Conservation (phyloP, 371 early-diverging fungal species). For the Mortierella sp. region DNA sequence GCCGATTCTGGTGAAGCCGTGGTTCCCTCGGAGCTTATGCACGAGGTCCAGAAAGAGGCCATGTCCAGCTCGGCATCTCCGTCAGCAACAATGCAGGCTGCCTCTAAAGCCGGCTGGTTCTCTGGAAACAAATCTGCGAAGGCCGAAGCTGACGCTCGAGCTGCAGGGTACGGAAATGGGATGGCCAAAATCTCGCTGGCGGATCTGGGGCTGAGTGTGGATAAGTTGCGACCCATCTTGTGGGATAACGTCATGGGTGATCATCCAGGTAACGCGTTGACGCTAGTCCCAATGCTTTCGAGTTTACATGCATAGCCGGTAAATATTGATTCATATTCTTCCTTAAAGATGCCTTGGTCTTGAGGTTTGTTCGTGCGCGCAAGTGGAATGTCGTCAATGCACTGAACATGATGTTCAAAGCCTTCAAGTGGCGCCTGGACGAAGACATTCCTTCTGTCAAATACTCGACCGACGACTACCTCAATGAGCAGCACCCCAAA, state of each 20-base stretch:
- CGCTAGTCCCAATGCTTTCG: no score
- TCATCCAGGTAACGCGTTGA: constrained; percentile 36
- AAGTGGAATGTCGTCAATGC: constrained; percentile 76
- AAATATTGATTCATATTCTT: no score
- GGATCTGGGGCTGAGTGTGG: constrained; percentile 39
- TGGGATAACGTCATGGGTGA: constrained; percentile 50
- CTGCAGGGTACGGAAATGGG: constrained; percentile 29
- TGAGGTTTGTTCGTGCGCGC: constrained; percentile 78
- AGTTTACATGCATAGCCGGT: no score
- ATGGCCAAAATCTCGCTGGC: constrained; percentile 41
- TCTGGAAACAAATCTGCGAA: constrained; percentile 24
- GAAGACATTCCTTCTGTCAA: constrained; percentile 62
- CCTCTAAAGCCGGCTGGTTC: constrained; percentile 43
- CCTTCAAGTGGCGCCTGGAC: constrained; percentile 71
- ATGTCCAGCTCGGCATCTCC: constrained; percentile 2
- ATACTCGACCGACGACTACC: constrained; percentile 47
- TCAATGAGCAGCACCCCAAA: constrained; percentile 57
- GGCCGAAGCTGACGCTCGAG: constrained; percentile 36
- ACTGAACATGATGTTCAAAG: constrained; percentile 66
- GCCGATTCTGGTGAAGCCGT: constrained; percentile 32
- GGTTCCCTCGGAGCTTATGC: constrained; percentile 17
- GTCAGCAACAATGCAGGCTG: constrained; percentile 24
- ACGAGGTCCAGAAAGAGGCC: constrained; percentile 29
- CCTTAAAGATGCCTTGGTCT: constrained; percentile 59
- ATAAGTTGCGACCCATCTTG: constrained; percentile 34